phyloP scores from a whole-genome alignment of 441 rosid genomes.

The Isatis lusitanica region DNA sequence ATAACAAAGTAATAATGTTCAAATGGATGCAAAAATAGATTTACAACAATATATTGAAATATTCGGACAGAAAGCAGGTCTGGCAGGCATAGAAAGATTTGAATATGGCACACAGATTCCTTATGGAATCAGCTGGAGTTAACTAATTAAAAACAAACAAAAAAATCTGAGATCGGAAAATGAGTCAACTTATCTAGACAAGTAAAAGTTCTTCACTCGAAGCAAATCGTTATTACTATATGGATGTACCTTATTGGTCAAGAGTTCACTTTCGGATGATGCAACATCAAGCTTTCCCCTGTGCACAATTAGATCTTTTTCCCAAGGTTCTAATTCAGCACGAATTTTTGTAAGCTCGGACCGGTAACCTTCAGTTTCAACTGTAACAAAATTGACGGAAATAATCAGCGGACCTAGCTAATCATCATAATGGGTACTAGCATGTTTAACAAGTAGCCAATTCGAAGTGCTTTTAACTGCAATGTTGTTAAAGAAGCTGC shows the following conservation, averaged over 20 bases:
- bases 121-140: constrained; percentile 9
- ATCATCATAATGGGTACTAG: constrained; percentile 13
- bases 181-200: constrained; percentile 10
- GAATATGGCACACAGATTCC: neutral
- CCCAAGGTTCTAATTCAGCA: constrained; percentile 93
- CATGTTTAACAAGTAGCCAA: constrained; percentile 25
- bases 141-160: neutral
- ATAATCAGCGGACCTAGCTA: constrained; percentile 13
- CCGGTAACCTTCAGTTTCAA: constrained; percentile 77
- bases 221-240: constrained; percentile 2
- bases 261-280: constrained; percentile 71
- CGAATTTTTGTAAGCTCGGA: constrained; percentile 81
- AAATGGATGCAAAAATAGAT: neutral
- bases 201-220: constrained; percentile 3
- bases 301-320: constrained; percentile 76
- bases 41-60: neutral
- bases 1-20: constrained; percentile 13
- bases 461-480: constrained; percentile 7
- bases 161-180: neutral
- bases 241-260: constrained; percentile 69
- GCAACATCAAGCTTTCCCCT: constrained; percentile 93
- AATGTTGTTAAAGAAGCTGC: neutral
- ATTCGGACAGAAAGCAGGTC: neutral
- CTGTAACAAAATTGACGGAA: constrained; percentile 45
- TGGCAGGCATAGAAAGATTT: neutral